Conservation (phyloP, 192 early-diverging fungal genomes). For the Entomortierella parvispora region DNA sequence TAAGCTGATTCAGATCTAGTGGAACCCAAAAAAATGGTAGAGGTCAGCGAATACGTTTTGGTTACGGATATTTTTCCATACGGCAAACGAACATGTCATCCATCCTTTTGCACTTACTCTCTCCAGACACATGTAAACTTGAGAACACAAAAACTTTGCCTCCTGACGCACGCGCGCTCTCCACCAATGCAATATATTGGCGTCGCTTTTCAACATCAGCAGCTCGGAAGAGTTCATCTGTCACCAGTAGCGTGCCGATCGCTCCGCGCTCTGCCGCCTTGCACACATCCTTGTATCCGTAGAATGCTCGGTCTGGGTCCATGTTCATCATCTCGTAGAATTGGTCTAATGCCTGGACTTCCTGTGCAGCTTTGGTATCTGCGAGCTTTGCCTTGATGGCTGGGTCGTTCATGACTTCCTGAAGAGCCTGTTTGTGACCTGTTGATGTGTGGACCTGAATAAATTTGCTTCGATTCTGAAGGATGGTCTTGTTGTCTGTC, state of each 20-base stretch:
- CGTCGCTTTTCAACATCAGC: conserved; percentile 85
- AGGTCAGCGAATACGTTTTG: not conserved
- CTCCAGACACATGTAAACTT: conserved; percentile 93
- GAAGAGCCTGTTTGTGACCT: conserved; percentile 96
- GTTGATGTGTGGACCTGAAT: conserved; percentile 92
- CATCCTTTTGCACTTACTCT: conserved; percentile 67
- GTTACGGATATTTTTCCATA: too few species aligned
- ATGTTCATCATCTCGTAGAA: conserved; percentile 93
- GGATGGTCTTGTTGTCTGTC: conserved; percentile 80
- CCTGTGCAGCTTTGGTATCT: conserved; percentile 93
- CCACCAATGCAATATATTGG: conserved; percentile 90
- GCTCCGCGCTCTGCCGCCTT: conserved; percentile 88
- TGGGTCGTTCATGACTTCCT: conserved; percentile 92
- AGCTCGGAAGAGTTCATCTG: conserved; percentile 92
- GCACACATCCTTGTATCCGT: conserved; percentile 87
- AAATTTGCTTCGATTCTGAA: conserved; percentile 91
- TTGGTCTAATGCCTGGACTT: conserved; percentile 81
- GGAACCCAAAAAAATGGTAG: not conserved
- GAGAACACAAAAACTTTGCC: conserved; percentile 91
- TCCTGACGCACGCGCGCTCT: conserved; percentile 76
- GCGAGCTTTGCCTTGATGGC: conserved; percentile 79
- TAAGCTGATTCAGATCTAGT: conserved; percentile 88
- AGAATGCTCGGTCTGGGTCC: conserved; percentile 93
- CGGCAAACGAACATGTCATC: not conserved
- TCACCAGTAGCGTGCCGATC: conserved; percentile 89